A percentile compares a stretch with the other conserved stretches of the same genome.
These are phyloP conservation scores for Atkinsonella texensis DNA, from an alignment of 2,329 filamentous ascomycete genomes.

Conservation along the genomic window DNA sequence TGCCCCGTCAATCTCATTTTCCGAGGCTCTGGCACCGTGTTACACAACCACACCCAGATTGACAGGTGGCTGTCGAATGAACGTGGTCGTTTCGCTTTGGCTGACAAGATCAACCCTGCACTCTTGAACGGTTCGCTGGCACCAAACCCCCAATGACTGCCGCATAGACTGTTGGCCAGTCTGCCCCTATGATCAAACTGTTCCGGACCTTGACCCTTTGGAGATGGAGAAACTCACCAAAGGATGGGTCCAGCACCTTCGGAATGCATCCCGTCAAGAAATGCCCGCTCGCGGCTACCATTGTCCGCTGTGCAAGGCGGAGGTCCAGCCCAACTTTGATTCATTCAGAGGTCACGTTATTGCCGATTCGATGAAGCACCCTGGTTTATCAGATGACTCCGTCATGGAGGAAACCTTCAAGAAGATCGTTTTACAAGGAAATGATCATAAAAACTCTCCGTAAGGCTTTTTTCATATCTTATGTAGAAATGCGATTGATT, in stretches of 20 bases:
- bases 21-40: neutral
- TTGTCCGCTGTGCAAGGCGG: slow-evolving; percentile 15
- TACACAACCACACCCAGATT: neutral
- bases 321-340: slow-evolving; percentile 14
- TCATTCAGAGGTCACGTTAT: slow-evolving; percentile 16
- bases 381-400: slow-evolving; percentile 12
- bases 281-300: slow-evolving; percentile 6
- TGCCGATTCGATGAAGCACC: slow-evolving; percentile 9
- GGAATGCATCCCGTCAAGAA: slow-evolving; percentile 13
- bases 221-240: slow-evolving; percentile 9
- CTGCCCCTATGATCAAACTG: slow-evolving; percentile 1
- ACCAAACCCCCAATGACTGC: neutral
- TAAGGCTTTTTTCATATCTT: neutral
- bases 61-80: neutral
- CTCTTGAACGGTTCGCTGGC: neutral
- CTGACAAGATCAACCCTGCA: neutral
- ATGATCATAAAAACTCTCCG: neutral
- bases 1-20: neutral
- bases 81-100: neutral
- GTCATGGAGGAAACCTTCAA: slow-evolving; percentile 16
- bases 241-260: slow-evolving; percentile 14
- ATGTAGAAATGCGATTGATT: neutral
- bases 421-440: slow-evolving; percentile 10
- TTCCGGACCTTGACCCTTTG: neutral
- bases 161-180: neutral